These are phyloP conservation scores for Pseudophaeomoniella oleicola DNA, from an alignment of 2,329 filamentous ascomycete genomes.

Conservation along the genomic window DNA sequence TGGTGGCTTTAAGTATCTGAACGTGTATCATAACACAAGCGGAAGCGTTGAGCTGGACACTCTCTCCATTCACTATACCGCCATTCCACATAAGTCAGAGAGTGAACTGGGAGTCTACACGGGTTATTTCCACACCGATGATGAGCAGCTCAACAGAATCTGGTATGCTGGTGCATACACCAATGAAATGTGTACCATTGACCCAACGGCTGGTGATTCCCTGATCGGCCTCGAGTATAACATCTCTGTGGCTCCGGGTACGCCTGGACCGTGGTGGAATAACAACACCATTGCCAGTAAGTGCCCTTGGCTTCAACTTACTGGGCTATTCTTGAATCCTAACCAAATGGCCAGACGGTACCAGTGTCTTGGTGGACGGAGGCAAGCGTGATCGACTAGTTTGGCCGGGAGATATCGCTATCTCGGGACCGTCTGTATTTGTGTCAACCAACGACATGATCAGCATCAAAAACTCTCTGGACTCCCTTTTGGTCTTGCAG, in stretches of 20 bases:
- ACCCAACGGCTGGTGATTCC: slow-evolving; percentile 13
- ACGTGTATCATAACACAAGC: slow-evolving; percentile 21
- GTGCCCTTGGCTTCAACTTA: neutral
- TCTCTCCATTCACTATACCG: slow-evolving; percentile 25
- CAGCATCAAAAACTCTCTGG: slow-evolving; percentile 34
- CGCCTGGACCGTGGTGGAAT: slow-evolving; percentile 4
- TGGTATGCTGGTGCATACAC: slow-evolving; percentile 44
- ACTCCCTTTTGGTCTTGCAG: slow-evolving; percentile 32
- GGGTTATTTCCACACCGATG: slow-evolving; percentile 38
- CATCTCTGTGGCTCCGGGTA: too few species aligned
- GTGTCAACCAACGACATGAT: slow-evolving; percentile 40
- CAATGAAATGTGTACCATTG: slow-evolving; percentile 18
- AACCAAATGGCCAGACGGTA: slow-evolving; percentile 18
- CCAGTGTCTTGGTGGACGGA: slow-evolving; percentile 22
- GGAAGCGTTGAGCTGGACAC: slow-evolving; percentile 20
- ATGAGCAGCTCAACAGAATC: slow-evolving; percentile 38
- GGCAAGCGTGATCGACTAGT: slow-evolving; percentile 30
- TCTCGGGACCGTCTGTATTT: slow-evolving; percentile 39
- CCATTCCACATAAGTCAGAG: slow-evolving; percentile 36
- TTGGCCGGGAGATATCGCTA: slow-evolving; percentile 48
- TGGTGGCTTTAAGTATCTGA: slow-evolving; percentile 31
- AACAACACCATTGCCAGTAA: slow-evolving; percentile 6
- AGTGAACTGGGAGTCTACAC: slow-evolving; percentile 36
- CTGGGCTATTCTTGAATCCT: too few species aligned
- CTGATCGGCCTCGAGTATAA: slow-evolving; percentile 4